Evolutionary conservation across 1,139 yeast species (phyloP).

Genomic region (Geotrichum armillariae): DNA sequence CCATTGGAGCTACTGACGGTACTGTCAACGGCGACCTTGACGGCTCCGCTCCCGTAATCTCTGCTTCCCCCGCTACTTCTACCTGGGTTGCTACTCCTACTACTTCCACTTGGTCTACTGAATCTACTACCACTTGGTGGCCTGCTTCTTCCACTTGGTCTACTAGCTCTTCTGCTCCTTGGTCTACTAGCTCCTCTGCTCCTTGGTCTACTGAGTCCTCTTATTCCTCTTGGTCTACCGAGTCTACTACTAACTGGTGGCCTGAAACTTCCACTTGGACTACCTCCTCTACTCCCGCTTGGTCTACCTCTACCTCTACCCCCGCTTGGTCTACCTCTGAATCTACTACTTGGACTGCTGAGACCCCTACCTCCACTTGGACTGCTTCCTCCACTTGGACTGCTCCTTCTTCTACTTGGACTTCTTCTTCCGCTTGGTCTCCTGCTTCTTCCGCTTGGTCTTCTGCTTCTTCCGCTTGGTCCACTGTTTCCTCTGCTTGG

Average conservation of each 20-base stretch:
- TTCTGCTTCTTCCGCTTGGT: not conserved
- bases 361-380: not conserved
- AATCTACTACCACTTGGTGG: not conserved
- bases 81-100: conserved; percentile 16
- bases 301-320: not conserved
- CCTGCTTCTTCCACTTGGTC: not conserved
- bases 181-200: not conserved
- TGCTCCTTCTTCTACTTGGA: not conserved
- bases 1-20: conserved; percentile 67
- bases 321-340: not conserved
- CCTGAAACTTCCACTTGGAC: not conserved
- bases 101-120: not conserved
- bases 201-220: not conserved
- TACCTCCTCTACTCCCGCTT: not conserved
- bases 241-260: not conserved
- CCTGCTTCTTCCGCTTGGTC: conserved; percentile 48
- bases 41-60: conserved; percentile 24
- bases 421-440: not conserved
- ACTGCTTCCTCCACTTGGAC: not conserved
- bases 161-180: not conserved
- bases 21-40: conserved; percentile 42
- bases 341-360: not conserved
- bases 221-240: not conserved
- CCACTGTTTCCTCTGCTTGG: conserved; percentile 48
- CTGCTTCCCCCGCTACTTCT: conserved; percentile 17